These are phyloP conservation scores for Leccinum griseonigrum DNA, from an alignment of 1,284 basidiomycete genomes.

Conservation along the genomic window DNA sequence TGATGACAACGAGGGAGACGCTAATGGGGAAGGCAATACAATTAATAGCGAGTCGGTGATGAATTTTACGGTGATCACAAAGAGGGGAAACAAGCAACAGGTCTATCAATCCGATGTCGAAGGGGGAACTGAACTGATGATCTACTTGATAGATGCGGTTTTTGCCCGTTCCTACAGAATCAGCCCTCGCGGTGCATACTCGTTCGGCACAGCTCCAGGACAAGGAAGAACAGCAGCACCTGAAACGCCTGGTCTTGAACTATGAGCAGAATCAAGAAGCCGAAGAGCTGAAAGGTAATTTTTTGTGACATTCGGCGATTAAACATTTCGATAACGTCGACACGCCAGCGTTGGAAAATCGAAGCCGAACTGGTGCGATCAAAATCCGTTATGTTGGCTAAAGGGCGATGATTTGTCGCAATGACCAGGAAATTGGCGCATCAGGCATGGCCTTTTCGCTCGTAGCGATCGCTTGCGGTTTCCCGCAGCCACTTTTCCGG, in stretches of 20 bases:
- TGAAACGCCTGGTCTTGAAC: conserved; percentile 89
- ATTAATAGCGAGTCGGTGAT: conserved; percentile 55
- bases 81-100: conserved; percentile 92
- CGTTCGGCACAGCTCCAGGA: conserved; percentile 88
- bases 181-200: conserved; percentile 86
- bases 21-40: conserved; percentile 37
- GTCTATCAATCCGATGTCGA: conserved; percentile 36
- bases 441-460: conserved; percentile 23
- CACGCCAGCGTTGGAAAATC: conserved; percentile 59
- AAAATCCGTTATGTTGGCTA: conserved; percentile 72
- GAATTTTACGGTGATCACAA: conserved; percentile 93
- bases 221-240: conserved; percentile 91
- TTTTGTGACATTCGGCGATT: not conserved
- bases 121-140: conserved; percentile 8
- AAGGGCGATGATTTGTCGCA: conserved; percentile 18
- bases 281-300: conserved; percentile 70
- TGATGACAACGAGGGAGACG: conserved; percentile 55
- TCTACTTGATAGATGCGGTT: conserved; percentile 61
- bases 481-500: conserved; percentile 19
- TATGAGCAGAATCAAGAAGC: conserved; percentile 85
- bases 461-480: conserved; percentile 23
- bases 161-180: conserved; percentile 83
- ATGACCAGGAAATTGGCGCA: conserved; percentile 20
- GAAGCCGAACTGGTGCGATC: conserved; percentile 60
- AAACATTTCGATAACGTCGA: conserved; percentile 8